These are phyloP conservation scores for Aaosphaeria pasadenensis DNA, from an alignment of 2,329 filamentous ascomycete genomes.

Conservation along the genomic window DNA sequence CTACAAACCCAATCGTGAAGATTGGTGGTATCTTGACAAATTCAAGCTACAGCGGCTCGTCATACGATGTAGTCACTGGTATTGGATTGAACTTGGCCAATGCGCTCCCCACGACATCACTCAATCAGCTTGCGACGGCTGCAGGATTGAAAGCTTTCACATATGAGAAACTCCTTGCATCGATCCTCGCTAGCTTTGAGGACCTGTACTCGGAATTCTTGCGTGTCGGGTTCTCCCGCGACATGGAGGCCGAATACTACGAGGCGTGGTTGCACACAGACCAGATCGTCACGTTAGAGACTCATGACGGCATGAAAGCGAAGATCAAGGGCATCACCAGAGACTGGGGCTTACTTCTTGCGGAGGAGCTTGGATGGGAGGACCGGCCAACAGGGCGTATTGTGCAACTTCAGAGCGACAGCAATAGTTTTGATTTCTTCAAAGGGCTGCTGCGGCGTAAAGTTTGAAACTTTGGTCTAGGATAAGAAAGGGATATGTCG, in stretches of 20 bases:
- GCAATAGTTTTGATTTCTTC: slow-evolving; percentile 98
- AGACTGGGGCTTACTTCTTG: slow-evolving; percentile 87
- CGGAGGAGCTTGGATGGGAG: slow-evolving; percentile 74
- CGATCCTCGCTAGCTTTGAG: slow-evolving; percentile 76
- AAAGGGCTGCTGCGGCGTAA: slow-evolving; percentile 82
- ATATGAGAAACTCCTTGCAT: slow-evolving; percentile 77
- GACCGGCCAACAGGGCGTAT: slow-evolving; percentile 73
- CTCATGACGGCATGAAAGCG: slow-evolving; percentile 71
- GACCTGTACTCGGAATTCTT: slow-evolving; percentile 73
- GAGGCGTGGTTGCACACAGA: slow-evolving; percentile 72
- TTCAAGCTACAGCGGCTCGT: slow-evolving; percentile 71
- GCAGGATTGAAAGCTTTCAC: slow-evolving; percentile 55
- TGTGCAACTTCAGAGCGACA: slow-evolving; percentile 88
- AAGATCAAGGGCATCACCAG: slow-evolving; percentile 80
- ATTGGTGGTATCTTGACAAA: slow-evolving; percentile 93
- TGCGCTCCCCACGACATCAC: slow-evolving; percentile 77
- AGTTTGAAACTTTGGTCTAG: slow-evolving; percentile 32
- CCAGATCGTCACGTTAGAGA: slow-evolving; percentile 72
- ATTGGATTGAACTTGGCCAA: slow-evolving; percentile 83
- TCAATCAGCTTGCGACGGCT: slow-evolving; percentile 65
- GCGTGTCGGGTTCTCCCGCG: slow-evolving; percentile 67
- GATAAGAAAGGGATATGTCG: neutral
- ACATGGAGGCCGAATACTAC: slow-evolving; percentile 66
- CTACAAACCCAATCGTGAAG: slow-evolving; percentile 67
- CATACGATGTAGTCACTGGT: slow-evolving; percentile 83